phyloP scores from a whole-genome alignment of 2,329 filamentous ascomycete genomes.

The Cytospora schulzeri region DNA sequence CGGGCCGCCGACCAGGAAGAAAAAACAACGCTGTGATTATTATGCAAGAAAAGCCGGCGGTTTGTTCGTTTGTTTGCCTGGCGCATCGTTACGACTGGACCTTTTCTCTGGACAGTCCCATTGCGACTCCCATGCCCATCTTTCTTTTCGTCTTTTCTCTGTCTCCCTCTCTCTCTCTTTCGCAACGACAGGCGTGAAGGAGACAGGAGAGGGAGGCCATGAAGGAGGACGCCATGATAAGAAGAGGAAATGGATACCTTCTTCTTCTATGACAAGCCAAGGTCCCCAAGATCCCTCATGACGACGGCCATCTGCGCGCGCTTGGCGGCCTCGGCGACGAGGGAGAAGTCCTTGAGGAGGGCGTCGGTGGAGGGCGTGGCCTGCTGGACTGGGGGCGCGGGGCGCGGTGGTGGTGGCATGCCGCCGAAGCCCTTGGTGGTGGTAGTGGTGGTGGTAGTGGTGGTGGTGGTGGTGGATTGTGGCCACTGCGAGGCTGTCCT shows the following conservation, averaged over 20 bases:
- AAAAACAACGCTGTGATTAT: too few relatives aligned
- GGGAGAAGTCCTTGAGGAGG: conserved; percentile 79
- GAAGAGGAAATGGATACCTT: too few relatives aligned
- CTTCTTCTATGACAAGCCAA: conserved; percentile 54
- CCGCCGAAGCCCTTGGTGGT: conserved; percentile 30
- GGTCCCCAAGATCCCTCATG: conserved; percentile 80
- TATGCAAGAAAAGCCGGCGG: too few relatives aligned
- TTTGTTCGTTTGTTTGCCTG: too few relatives aligned
- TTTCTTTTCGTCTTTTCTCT: too few relatives aligned
- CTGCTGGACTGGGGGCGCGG: conserved; percentile 32
- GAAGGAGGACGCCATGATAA: too few relatives aligned
- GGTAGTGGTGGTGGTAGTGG: conserved; percentile 28
- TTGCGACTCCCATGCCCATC: too few relatives aligned
- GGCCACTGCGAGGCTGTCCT: conserved; percentile 35
- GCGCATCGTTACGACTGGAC: too few relatives aligned
- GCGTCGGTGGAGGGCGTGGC: conserved; percentile 48
- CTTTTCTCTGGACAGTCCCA: too few relatives aligned
- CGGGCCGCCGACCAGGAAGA: too few relatives aligned
- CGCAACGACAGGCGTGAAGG: too few relatives aligned
- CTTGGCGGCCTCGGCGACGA: conserved; percentile 91
- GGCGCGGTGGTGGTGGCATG: conserved; percentile 27
- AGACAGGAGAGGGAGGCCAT: too few relatives aligned
- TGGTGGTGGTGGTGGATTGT: conserved; percentile 31
- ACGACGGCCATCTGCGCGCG: conserved; percentile 87
- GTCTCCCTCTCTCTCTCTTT: background rate